Conservation (phyloP, 2,329 filamentous ascomycete species). For the Daldinia eschscholtzii region DNA sequence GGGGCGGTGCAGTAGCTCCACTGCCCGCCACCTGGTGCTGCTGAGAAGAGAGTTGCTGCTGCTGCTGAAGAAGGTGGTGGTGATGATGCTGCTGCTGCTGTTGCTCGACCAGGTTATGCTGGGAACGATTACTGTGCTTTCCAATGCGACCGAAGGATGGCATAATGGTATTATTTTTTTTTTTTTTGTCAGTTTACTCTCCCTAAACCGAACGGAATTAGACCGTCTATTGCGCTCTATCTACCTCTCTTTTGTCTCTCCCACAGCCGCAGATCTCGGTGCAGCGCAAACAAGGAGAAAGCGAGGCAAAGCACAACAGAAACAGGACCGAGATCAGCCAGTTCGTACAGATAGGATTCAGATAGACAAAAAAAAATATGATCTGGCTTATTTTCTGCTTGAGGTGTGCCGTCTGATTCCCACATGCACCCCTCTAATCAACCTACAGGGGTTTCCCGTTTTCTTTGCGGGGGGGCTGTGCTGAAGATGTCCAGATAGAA, state of each 20-base stretch:
- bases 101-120: constrained; percentile 66
- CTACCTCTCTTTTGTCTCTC: constrained; percentile 34
- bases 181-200: constrained; percentile 22
- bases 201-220: constrained; percentile 34
- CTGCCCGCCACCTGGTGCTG: constrained; percentile 45
- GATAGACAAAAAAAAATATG: constrained; percentile 30
- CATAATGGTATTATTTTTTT: constrained; percentile 57
- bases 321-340: constrained; percentile 24
- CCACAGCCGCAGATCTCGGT: constrained; percentile 28
- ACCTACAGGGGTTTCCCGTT: constrained; percentile 35
- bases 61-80: constrained; percentile 44
- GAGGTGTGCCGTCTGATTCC: constrained; percentile 32
- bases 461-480: constrained; percentile 40
- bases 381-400: constrained; percentile 41
- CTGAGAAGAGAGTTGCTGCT: constrained; percentile 39
- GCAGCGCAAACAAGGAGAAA: constrained; percentile 29
- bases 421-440: constrained; percentile 42
- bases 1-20: constrained; percentile 51
- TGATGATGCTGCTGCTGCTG: constrained; percentile 55
- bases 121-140: constrained; percentile 61
- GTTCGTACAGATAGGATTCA: constrained; percentile 22
- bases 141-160: constrained; percentile 67
- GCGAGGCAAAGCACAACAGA: constrained; percentile 36
- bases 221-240: constrained; percentile 27
- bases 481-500: constrained; percentile 27